Evolutionary conservation across 2,329 filamentous ascomycete species (phyloP).

Genomic region (Beauveria caledonica): DNA sequence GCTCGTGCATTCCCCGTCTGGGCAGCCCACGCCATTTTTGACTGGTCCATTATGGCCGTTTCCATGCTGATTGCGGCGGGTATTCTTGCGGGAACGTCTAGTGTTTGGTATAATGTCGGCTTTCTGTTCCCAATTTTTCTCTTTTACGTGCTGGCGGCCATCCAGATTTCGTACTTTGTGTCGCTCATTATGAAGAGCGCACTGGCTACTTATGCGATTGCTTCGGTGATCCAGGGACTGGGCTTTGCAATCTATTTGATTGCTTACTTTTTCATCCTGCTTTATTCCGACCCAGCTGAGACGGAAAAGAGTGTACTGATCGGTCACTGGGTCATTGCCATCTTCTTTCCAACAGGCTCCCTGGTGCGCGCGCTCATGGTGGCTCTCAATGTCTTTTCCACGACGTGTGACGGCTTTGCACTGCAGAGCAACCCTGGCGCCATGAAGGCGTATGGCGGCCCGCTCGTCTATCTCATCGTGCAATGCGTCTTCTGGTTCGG

Average conservation of each 20-base stretch:
- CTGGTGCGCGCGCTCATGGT: slow-evolving; percentile 63
- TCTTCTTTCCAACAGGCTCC: slow-evolving; percentile 64
- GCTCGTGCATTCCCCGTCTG: slow-evolving; percentile 70
- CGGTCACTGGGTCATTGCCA: slow-evolving; percentile 63
- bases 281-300: slow-evolving; percentile 59
- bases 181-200: slow-evolving; percentile 68
- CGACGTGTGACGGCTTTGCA: slow-evolving; percentile 55
- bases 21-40: slow-evolving; percentile 69
- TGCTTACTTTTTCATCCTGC: slow-evolving; percentile 60
- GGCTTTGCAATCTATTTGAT: slow-evolving; percentile 61
- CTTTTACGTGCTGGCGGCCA: slow-evolving; percentile 66
- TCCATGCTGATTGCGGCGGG: slow-evolving; percentile 58
- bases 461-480: slow-evolving; percentile 67
- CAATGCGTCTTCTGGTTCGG: slow-evolving; percentile 61
- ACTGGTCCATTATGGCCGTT: slow-evolving; percentile 56
- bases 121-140: slow-evolving; percentile 71
- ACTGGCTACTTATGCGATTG: slow-evolving; percentile 70
- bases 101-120: slow-evolving; percentile 63
- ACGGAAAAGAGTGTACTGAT: slow-evolving; percentile 60
- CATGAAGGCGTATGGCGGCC: slow-evolving; percentile 66
- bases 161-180: slow-evolving; percentile 64
- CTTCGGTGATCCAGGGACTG: slow-evolving; percentile 63
- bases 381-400: slow-evolving; percentile 68
- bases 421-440: slow-evolving; percentile 59
- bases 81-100: slow-evolving; percentile 54